Conservation (phyloP, 257 asterid genomes). For the Solanum bulbocastanum region DNA sequence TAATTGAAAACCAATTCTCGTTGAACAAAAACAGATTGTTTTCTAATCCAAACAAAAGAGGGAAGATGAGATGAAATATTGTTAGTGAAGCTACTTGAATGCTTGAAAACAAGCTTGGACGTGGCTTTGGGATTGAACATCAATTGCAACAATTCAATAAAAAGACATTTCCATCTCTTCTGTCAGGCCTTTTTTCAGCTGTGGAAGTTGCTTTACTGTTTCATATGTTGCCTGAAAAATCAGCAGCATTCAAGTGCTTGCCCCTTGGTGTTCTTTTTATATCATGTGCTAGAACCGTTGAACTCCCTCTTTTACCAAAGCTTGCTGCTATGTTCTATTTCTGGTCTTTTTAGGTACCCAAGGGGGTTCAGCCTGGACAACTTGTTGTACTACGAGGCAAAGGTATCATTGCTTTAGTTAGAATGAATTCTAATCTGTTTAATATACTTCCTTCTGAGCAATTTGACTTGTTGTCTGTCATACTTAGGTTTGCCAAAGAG, state of each 20-base stretch:
- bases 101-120: background rate
- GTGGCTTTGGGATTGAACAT: background rate
- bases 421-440: background rate
- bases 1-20: background rate
- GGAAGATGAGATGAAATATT: background rate
- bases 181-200: background rate
- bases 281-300: background rate
- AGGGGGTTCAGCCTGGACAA: constrained; percentile 92
- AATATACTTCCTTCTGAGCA: background rate
- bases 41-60: background rate
- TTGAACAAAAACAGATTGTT: background rate
- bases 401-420: constrained; percentile 34
- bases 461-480: background rate
- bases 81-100: background rate
- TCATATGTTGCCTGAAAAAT: background rate
- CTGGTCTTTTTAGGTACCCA: constrained; percentile 60
- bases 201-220: background rate
- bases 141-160: background rate
- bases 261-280: background rate
- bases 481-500: constrained; percentile 67
- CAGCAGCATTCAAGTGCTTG: background rate
- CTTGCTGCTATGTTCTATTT: constrained; percentile 4
- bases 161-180: background rate
- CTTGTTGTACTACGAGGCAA: constrained; percentile 65
- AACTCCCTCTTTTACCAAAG: background rate